Evolutionary conservation across 768 basidiomycete genomes (phyloP).

Genomic region (Paxillus rubicundulus): DNA sequence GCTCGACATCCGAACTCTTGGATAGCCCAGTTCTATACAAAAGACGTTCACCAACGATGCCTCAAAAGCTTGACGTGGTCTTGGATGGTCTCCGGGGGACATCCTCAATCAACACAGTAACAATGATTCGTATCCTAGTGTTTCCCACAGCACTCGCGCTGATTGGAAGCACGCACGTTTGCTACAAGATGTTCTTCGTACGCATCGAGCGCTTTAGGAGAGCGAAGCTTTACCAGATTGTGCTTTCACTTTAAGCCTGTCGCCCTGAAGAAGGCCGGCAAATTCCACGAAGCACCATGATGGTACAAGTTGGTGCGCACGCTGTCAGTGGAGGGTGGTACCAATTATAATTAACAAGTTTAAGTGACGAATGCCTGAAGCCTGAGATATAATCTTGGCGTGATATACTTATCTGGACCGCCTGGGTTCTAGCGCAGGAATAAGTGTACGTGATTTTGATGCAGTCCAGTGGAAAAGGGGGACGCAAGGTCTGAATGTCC

Average conservation of each 20-base stretch:
- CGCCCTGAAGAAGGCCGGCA: conserved; percentile 6
- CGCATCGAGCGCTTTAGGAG: conserved; percentile 9
- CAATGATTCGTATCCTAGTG: not conserved
- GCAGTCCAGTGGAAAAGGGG: conserved; percentile 13
- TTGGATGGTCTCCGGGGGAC: conserved; percentile 1
- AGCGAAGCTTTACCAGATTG: conserved; percentile 6
- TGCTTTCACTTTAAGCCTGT: conserved; percentile 6
- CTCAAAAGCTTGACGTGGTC: conserved; percentile 16
- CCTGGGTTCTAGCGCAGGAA: conserved; percentile 1
- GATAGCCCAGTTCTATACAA: conserved; percentile 8
- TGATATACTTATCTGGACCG: conserved; percentile 9
- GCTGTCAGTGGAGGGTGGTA: conserved; percentile 19
- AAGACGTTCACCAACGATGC: conserved; percentile 1
- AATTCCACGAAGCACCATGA: conserved; percentile 10
- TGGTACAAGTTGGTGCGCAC: conserved; percentile 11
- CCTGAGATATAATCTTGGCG: conserved; percentile 20
- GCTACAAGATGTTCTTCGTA: conserved; percentile 9
- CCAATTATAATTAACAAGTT: conserved; percentile 11
- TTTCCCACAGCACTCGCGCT: not conserved
- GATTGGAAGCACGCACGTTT: not conserved
- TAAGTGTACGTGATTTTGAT: conserved; percentile 27
- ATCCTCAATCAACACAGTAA: not conserved
- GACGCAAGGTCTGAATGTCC: not conserved
- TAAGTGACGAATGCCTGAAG: conserved; percentile 14
- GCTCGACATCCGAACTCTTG: not conserved